These are phyloP conservation scores for Fusarium sororula DNA, from an alignment of 2,329 filamentous ascomycete species.

Conservation along the genomic window DNA sequence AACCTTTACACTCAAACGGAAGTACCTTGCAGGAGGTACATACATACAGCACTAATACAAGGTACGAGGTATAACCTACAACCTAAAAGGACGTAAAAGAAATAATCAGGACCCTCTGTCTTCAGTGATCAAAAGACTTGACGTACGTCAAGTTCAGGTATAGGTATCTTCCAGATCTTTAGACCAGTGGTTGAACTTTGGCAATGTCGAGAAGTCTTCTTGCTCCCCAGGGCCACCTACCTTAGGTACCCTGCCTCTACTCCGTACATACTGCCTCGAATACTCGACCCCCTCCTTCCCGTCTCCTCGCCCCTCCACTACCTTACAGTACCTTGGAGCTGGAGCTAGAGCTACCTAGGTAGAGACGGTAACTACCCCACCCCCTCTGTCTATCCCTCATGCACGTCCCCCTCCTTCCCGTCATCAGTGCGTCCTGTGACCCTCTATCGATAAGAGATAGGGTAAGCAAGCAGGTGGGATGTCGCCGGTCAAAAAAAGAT, in stretches of 20 bases:
- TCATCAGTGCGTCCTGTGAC: conserved; percentile 34
- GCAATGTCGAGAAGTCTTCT: background rate
- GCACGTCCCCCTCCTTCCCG: conserved; percentile 33
- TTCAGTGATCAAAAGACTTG: background rate
- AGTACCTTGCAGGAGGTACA: background rate
- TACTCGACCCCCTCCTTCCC: background rate
- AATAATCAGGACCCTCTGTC: background rate
- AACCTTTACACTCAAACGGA: background rate
- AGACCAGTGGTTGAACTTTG: background rate
- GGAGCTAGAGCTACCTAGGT: background rate
- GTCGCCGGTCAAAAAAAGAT: conserved; percentile 11
- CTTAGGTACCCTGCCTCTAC: background rate
- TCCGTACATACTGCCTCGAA: background rate
- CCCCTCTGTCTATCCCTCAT: conserved; percentile 19
- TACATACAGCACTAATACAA: background rate
- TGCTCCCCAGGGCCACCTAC: background rate
- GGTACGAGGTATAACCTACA: background rate
- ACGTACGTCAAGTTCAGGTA: background rate
- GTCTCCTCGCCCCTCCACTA: background rate
- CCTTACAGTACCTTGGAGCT: background rate
- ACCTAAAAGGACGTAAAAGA: background rate
- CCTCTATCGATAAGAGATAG: conserved; percentile 32
- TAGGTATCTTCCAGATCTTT: background rate
- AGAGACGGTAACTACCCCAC: conserved; percentile 18
- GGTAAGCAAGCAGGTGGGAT: background rate